Conservation (phyloP, 2,329 filamentous ascomycete species). For the Fusarium keratoplasticum region DNA sequence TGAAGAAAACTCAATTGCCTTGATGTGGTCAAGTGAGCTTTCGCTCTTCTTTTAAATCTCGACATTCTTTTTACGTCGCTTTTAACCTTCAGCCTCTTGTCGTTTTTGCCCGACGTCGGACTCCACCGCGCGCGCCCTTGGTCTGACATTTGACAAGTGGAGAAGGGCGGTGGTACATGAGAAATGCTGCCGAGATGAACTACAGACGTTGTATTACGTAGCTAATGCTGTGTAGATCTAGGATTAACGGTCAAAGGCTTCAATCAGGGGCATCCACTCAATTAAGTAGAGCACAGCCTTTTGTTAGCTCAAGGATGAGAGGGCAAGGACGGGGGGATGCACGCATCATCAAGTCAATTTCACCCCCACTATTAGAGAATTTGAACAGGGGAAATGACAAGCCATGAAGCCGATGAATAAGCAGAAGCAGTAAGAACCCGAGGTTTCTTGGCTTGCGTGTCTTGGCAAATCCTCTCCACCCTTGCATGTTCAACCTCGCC, state of each 20-base stretch:
- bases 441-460: background rate
- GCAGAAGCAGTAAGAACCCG: background rate
- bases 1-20: background rate
- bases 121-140: conserved; percentile 3
- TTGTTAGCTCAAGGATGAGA: background rate
- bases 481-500: background rate
- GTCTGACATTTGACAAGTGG: conserved; percentile 3
- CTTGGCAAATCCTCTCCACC: background rate
- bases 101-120: background rate
- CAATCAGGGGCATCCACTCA: background rate
- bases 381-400: background rate
- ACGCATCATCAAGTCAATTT: background rate
- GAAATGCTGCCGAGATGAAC: background rate
- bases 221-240: background rate
- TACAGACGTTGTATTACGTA: background rate
- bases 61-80: background rate
- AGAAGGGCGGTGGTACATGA: background rate
- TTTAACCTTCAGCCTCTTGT: background rate
- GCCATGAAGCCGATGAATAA: background rate
- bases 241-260: background rate
- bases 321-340: background rate
- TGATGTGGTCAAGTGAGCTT: rapidly evolving
- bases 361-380: background rate
- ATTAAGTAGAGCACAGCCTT: background rate
- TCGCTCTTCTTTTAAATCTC: background rate